A percentile compares a stretch with the other conserved stretches of the same genome.
Evolutionary conservation across 768 basidiomycete species (phyloP).

Genomic region (Punctularia strigosozonata): DNA sequence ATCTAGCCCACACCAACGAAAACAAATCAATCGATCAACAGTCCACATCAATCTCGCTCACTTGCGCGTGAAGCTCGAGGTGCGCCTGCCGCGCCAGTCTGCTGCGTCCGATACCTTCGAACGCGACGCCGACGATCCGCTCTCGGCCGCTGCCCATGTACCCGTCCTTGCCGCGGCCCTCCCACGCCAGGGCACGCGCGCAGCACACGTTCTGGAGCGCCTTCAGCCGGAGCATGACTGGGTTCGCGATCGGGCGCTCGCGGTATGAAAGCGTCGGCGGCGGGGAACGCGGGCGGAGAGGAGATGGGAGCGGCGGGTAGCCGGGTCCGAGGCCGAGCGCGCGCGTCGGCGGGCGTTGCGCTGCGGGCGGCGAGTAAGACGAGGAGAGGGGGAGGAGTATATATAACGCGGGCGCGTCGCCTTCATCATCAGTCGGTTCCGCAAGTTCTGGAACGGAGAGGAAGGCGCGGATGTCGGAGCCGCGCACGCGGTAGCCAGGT

Average conservation of each 20-base stretch:
- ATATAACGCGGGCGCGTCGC: background rate
- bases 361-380: conserved; percentile 19
- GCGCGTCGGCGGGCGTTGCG: conserved; percentile 22
- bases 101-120: conserved; percentile 50
- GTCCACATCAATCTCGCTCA: background rate
- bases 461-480: conserved; percentile 32
- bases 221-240: conserved; percentile 41
- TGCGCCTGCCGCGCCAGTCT: conserved; percentile 31
- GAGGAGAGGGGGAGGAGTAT: conserved; percentile 13
- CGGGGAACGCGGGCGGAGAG: conserved; percentile 10
- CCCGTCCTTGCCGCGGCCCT: conserved; percentile 35
- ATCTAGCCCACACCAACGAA: background rate
- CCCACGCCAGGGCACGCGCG: conserved; percentile 32
- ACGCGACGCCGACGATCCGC: conserved; percentile 44
- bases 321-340: conserved; percentile 29
- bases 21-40: conserved; percentile 1
- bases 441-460: conserved; percentile 6
- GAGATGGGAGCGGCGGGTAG: conserved; percentile 22
- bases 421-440: background rate
- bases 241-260: conserved; percentile 48
- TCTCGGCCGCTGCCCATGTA: conserved; percentile 44
- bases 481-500: conserved; percentile 31
- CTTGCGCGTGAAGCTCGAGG: no score
- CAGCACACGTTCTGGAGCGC: conserved; percentile 49
- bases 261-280: conserved; percentile 26